phyloP scores from a whole-genome alignment of 495 filamentous ascomycete genomes.

The Tricharina praecox region DNA sequence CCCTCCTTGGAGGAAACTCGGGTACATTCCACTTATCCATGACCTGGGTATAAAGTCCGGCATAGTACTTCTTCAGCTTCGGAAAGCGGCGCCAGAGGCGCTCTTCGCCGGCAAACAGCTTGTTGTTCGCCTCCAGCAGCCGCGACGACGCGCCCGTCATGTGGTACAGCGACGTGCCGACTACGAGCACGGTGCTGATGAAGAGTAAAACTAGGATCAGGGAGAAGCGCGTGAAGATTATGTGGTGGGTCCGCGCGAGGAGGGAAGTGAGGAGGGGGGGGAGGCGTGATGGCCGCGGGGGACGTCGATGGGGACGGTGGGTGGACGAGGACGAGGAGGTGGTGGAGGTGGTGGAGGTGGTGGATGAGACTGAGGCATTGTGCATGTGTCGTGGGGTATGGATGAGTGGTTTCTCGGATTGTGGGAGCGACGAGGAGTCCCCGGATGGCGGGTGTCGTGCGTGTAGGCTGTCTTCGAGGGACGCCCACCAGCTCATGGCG shows the following conservation, averaged over 20 bases:
- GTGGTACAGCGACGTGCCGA: background rate
- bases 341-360: background rate
- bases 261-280: background rate
- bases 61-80: constrained; percentile 16
- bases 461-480: background rate
- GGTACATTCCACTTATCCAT: constrained; percentile 6
- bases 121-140: background rate
- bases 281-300: background rate
- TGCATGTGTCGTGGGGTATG: background rate
- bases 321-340: background rate
- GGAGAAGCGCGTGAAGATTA: background rate
- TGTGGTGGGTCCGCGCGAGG: background rate
- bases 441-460: no score
- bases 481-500: background rate
- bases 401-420: background rate
- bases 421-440: background rate
- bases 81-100: constrained; percentile 9
- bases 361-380: background rate
- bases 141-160: background rate
- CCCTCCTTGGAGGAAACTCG: constrained; percentile 15
- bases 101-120: background rate
- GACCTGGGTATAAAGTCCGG: constrained; percentile 14
- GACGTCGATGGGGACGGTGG: background rate
- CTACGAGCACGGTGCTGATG: background rate
- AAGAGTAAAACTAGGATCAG: background rate